A percentile compares a stretch with the other conserved stretches of the same genome.
Evolutionary conservation across 345 rosid species (phyloP).

Genomic region (Turritis glabra): DNA sequence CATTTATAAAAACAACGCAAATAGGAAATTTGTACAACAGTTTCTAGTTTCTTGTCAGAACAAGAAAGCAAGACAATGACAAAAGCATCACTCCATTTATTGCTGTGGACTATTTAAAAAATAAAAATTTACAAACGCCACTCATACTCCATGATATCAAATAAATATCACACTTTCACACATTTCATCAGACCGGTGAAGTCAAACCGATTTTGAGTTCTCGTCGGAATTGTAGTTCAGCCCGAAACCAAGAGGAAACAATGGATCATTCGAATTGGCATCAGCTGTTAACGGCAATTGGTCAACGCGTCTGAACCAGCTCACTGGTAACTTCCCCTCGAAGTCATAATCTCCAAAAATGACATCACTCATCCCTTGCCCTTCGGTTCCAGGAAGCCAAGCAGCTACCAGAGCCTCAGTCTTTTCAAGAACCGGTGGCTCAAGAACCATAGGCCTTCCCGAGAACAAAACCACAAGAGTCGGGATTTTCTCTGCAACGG

Average conservation of each 20-base stretch:
- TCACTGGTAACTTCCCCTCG: constrained; percentile 60
- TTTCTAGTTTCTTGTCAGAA: background rate
- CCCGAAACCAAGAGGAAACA: constrained; percentile 67
- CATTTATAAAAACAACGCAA: background rate
- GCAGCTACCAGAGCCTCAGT: constrained; percentile 70
- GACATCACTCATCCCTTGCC: constrained; percentile 65
- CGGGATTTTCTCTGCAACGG: constrained; percentile 59
- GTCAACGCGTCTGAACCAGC: constrained; percentile 59
- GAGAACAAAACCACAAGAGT: constrained; percentile 58
- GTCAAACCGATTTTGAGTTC: background rate
- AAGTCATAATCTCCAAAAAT: constrained; percentile 69
- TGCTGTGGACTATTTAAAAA: background rate
- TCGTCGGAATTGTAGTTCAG: background rate
- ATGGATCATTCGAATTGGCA: constrained; percentile 50
- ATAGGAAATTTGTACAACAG: background rate
- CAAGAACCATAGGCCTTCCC: constrained; percentile 75
- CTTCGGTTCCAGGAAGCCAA: constrained; percentile 90
- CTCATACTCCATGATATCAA: background rate
- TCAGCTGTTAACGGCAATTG: constrained; percentile 35
- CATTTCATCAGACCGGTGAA: background rate
- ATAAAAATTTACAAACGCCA: background rate
- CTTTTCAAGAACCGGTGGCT: constrained; percentile 54
- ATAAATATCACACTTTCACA: background rate
- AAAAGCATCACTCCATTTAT: background rate
- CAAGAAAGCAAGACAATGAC: background rate